Evolutionary conservation across 75 land plant genomes (phyloP).

Genomic region (Cunninghamia lanceolata): DNA sequence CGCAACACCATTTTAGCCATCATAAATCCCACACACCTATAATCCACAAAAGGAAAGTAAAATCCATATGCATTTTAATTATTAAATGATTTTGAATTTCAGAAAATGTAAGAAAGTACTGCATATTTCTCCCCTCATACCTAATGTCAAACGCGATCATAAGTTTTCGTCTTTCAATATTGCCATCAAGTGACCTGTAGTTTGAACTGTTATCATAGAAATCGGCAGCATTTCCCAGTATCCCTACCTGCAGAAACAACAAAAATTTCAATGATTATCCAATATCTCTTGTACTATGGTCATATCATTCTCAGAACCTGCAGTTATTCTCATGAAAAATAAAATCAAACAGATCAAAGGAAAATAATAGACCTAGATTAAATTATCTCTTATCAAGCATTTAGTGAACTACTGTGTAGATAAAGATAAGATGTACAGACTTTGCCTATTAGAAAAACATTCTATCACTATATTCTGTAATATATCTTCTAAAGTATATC

Average conservation of each 20-base stretch:
- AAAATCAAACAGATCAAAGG: neutral
- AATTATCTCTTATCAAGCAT: neutral
- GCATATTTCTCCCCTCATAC: slow-evolving; percentile 23
- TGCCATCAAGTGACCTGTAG: slow-evolving; percentile 21
- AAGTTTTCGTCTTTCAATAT: slow-evolving; percentile 49
- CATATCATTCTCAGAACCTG: neutral
- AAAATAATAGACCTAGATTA: neutral
- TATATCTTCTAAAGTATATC: neutral
- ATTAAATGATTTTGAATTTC: neutral
- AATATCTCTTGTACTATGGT: neutral
- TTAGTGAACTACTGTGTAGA: neutral
- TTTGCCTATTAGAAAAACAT: neutral
- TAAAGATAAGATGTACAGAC: neutral
- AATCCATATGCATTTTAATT: neutral
- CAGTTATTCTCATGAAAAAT: neutral
- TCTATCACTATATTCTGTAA: neutral
- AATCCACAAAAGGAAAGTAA: neutral
- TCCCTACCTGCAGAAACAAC: slow-evolving; percentile 60
- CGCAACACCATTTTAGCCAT: slow-evolving; percentile 88
- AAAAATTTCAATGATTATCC: neutral
- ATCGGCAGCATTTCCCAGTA: slow-evolving; percentile 87
- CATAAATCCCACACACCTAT: slow-evolving; percentile 87
- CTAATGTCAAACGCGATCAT: slow-evolving; percentile 98
- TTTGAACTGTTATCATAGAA: slow-evolving; percentile 42
- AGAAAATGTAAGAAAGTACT: neutral